Conservation (phyloP, 768 basidiomycete genomes). For the Mycena chlorophos region DNA sequence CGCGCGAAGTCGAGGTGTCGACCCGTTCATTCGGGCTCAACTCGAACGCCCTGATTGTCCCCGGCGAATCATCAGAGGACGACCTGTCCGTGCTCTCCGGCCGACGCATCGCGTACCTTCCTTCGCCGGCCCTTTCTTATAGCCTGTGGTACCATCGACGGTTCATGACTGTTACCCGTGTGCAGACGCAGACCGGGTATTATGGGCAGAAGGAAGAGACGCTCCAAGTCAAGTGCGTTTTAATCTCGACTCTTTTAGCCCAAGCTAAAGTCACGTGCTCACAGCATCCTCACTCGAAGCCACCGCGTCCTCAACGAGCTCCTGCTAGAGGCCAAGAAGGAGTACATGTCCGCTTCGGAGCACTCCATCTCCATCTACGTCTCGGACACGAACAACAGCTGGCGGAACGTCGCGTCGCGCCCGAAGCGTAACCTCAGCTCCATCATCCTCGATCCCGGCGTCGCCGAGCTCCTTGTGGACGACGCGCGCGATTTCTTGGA, state of each 20-base stretch:
- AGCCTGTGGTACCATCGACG: slow-evolving; percentile 52
- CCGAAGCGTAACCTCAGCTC: slow-evolving; percentile 67
- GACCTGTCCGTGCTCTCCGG: slow-evolving; percentile 27
- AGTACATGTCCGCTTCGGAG: slow-evolving; percentile 52
- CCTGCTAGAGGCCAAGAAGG: slow-evolving; percentile 53
- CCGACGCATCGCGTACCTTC: slow-evolving; percentile 45
- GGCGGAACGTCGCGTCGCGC: slow-evolving; percentile 56
- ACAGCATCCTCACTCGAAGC: slow-evolving; percentile 51
- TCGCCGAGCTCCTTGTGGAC: slow-evolving; percentile 61
- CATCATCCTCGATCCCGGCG: slow-evolving; percentile 69
- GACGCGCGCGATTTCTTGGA: slow-evolving; percentile 72
- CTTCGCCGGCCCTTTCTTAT: slow-evolving; percentile 40
- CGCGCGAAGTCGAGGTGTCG: slow-evolving; percentile 53
- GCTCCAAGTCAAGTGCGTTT: slow-evolving; percentile 44
- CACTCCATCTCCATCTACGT: slow-evolving; percentile 54
- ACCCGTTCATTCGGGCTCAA: slow-evolving; percentile 42
- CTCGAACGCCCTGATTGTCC: slow-evolving; percentile 31
- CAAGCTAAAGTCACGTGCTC: slow-evolving; percentile 3
- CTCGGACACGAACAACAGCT: slow-evolving; percentile 45
- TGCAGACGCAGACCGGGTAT: slow-evolving; percentile 33
- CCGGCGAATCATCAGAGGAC: slow-evolving; percentile 42
- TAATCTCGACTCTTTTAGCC: neutral
- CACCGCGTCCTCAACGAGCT: slow-evolving; percentile 50
- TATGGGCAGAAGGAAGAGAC: slow-evolving; percentile 39
- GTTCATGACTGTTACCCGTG: slow-evolving; percentile 41